These are phyloP conservation scores for Thuidium tamariscinum DNA, from an alignment of 225 moss, liverwort and hornwort species.

Conservation along the genomic window DNA sequence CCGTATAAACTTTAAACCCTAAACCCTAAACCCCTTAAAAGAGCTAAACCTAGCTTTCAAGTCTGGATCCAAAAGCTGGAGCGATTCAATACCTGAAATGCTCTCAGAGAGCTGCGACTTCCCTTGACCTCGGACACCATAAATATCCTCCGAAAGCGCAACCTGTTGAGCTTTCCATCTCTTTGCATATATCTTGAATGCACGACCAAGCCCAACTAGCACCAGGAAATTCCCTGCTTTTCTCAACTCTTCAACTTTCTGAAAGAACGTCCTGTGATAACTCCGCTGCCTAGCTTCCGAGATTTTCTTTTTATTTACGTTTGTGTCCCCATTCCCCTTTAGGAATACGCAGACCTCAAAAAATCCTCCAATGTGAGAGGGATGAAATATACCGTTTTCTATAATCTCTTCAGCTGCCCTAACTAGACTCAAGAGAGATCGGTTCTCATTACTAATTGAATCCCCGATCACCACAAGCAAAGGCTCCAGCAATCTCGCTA, in stretches of 20 bases:
- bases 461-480: slow-evolving; percentile 41
- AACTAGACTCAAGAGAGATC: slow-evolving; percentile 18
- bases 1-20: background rate
- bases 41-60: background rate
- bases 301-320: background rate
- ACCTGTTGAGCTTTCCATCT: slow-evolving; percentile 53
- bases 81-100: slow-evolving; percentile 10
- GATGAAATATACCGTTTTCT: slow-evolving; percentile 70
- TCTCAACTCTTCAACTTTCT: slow-evolving; percentile 58
- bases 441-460: background rate
- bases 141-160: slow-evolving; percentile 47
- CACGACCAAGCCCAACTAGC: slow-evolving; percentile 47
- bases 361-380: slow-evolving; percentile 66
- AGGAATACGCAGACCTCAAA: slow-evolving; percentile 58
- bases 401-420: slow-evolving; percentile 53
- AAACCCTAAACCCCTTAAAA: background rate
- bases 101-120: slow-evolving; percentile 28
- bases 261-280: slow-evolving; percentile 63
- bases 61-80: background rate
- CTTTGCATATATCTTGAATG: slow-evolving; percentile 54
- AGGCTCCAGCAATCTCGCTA: slow-evolving; percentile 55
- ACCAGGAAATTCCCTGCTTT: slow-evolving; percentile 5
- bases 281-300: slow-evolving; percentile 41
- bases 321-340: background rate
- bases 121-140: slow-evolving; percentile 58